Evolutionary conservation across 768 basidiomycete genomes (phyloP).

Genomic region (Tephrocybe sp.): DNA sequence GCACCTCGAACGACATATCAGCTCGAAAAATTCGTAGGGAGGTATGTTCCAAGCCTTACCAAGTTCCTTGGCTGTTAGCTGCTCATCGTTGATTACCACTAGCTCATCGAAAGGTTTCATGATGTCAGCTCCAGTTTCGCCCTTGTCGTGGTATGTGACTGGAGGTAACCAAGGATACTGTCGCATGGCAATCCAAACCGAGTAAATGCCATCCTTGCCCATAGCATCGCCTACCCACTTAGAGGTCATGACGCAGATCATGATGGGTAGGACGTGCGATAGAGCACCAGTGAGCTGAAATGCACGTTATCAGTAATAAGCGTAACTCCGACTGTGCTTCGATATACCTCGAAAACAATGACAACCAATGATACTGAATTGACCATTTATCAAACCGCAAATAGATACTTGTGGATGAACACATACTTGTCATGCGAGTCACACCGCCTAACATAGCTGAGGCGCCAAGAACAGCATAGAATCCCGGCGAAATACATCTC

Average conservation of each 20-base stretch:
- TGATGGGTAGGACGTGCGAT: constrained; percentile 79
- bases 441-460: constrained; percentile 76
- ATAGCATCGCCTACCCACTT: constrained; percentile 78
- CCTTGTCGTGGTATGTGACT: constrained; percentile 61
- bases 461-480: constrained; percentile 76
- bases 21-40: not conserved
- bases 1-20: constrained; percentile 25
- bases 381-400: constrained; percentile 4
- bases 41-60: constrained; percentile 23
- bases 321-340: no score
- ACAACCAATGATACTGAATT: constrained; percentile 69
- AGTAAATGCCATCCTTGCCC: constrained; percentile 66
- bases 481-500: constrained; percentile 69
- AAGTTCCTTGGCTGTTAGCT: constrained; percentile 48
- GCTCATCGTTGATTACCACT: constrained; percentile 50
- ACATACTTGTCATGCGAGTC: constrained; percentile 71
- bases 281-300: constrained; percentile 70
- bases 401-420: not conserved
- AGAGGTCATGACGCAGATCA: constrained; percentile 74
- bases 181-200: constrained; percentile 70
- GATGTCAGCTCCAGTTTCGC: constrained; percentile 56
- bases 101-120: constrained; percentile 56
- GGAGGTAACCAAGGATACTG: constrained; percentile 71
- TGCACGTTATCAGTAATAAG: not conserved
- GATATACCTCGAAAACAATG: constrained; percentile 62